A percentile compares a stretch with the other conserved stretches of the same genome.
phyloP scores from a whole-genome alignment of 2,329 filamentous ascomycete genomes.

The Fusarium humuli region DNA sequence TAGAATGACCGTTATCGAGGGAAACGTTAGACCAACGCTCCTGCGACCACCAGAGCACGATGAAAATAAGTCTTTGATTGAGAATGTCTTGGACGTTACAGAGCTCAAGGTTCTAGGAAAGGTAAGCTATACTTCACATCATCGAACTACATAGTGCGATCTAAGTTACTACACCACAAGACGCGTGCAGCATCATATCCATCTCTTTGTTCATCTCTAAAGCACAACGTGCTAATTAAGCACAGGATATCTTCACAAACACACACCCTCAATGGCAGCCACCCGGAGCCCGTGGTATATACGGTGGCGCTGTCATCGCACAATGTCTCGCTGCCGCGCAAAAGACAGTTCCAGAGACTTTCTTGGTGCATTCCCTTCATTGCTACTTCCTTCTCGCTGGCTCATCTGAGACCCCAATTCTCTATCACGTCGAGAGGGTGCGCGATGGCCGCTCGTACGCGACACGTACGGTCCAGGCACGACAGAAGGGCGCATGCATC shows the following conservation, averaged over 20 bases:
- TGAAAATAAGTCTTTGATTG: constrained; percentile 80
- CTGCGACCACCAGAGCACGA: constrained; percentile 80
- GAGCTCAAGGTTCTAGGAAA: constrained; percentile 80
- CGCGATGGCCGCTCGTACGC: constrained; percentile 90
- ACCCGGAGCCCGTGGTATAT: constrained; percentile 90
- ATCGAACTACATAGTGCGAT: not conserved
- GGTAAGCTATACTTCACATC: constrained; percentile 59
- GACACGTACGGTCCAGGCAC: constrained; percentile 94
- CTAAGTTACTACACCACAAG: not conserved
- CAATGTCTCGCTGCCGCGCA: constrained; percentile 91
- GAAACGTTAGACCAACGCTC: constrained; percentile 51
- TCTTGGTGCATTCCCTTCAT: constrained; percentile 94
- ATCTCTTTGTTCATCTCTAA: not conserved
- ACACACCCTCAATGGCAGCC: constrained; percentile 92
- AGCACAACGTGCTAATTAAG: constrained; percentile 1
- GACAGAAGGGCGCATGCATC: constrained; percentile 88
- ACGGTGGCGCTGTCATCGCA: constrained; percentile 91
- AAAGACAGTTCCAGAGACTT: constrained; percentile 82
- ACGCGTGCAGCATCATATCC: not conserved
- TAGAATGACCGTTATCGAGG: constrained; percentile 42
- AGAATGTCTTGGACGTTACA: constrained; percentile 89
- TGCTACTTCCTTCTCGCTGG: constrained; percentile 98
- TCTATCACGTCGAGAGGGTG: constrained; percentile 95
- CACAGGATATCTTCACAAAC: constrained; percentile 92
- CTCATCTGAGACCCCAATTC: constrained; percentile 83